phyloP scores from a whole-genome alignment of 208 protist species.

The Trichomonas tenax region DNA sequence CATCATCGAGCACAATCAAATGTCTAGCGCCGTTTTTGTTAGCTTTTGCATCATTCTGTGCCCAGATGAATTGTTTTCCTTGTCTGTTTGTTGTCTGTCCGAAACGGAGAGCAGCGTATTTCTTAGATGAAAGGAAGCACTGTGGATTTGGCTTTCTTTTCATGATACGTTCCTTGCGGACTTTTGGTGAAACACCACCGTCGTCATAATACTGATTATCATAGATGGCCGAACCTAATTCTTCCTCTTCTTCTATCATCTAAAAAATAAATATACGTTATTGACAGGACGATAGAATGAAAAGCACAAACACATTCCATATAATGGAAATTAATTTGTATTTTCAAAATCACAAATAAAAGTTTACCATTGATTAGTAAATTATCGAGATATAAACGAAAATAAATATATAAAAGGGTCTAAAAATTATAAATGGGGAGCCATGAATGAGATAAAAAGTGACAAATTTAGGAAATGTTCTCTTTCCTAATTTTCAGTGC shows the following conservation, averaged over 20 bases:
- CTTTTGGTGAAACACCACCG: neutral
- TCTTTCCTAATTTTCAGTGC: neutral
- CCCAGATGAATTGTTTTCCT: neutral
- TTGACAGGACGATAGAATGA: neutral
- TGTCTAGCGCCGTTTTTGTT: neutral
- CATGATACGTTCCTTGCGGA: neutral
- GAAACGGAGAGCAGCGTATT: neutral
- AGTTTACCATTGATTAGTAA: no score
- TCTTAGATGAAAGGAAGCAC: neutral
- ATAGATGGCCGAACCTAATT: neutral
- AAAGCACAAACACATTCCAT: no score
- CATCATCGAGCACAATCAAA: slow-evolving; percentile 11
- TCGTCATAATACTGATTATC: neutral
- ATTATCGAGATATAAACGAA: no score
- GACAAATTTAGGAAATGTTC: neutral
- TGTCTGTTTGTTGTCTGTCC: neutral
- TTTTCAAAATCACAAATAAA: no score
- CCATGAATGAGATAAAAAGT: no score
- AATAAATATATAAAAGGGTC: no score
- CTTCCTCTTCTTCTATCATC: neutral
- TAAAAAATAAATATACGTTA: neutral
- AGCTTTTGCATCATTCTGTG: neutral
- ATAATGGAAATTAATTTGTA: no score
- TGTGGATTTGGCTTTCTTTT: neutral
- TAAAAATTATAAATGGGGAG: no score